Percentiles rank a stretch among this genome's conserved stretches.
phyloP scores from a whole-genome alignment of 2,329 filamentous ascomycete genomes.

The Scedosporium aurantiacum region DNA sequence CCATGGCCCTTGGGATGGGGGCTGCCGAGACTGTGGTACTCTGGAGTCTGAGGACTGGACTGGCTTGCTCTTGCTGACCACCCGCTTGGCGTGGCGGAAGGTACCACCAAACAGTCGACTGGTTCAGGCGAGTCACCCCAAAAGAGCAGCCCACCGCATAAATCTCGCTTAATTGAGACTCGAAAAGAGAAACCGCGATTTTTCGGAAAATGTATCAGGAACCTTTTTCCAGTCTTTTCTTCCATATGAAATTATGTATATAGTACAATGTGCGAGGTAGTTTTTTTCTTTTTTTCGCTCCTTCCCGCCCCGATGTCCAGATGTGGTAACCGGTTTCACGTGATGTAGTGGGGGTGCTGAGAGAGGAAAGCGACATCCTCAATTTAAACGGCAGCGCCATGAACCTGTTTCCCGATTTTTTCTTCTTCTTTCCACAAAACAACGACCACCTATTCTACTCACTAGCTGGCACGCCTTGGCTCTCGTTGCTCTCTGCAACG shows the following conservation, averaged over 20 bases:
- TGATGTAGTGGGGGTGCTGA: not conserved
- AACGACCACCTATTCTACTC: constrained; percentile 35
- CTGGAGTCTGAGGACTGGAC: not conserved
- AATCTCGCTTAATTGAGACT: constrained; percentile 1
- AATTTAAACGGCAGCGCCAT: not conserved
- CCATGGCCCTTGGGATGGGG: not conserved
- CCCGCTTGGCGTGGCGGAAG: constrained; percentile 5
- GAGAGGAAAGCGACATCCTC: too few relatives aligned
- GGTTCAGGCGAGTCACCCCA: not conserved
- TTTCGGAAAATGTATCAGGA: too few relatives aligned
- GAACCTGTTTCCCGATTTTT: constrained; percentile 14
- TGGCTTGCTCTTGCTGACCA: not conserved
- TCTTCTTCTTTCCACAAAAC: constrained; percentile 20
- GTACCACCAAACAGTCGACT: not conserved
- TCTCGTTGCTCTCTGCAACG: constrained; percentile 13
- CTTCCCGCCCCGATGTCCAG: too few relatives aligned
- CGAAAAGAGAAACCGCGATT: too few relatives aligned
- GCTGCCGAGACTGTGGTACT: not conserved
- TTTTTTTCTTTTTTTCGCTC: too few relatives aligned
- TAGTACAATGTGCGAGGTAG: too few relatives aligned
- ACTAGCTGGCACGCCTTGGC: constrained; percentile 23
- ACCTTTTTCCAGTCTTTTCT: constrained; percentile 12
- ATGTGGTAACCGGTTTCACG: not conserved
- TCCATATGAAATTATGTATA: not conserved
- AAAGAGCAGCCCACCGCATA: not conserved